Conservation (phyloP, 73 alveolate genomes). For the Paramecium octaurelia region DNA sequence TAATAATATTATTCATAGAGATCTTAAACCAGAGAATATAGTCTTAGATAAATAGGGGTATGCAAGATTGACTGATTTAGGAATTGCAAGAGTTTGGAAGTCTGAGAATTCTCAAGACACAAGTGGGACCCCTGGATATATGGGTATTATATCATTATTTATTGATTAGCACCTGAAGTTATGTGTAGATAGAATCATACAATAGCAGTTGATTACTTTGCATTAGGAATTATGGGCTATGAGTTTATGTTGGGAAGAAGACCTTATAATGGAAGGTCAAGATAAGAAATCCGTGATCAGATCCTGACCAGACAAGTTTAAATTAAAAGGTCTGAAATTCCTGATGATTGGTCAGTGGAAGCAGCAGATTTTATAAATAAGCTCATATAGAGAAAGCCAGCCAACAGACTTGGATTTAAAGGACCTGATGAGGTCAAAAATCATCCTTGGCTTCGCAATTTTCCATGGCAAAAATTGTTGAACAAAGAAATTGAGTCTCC, state of each 20-base stretch:
- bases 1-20: conserved; percentile 91
- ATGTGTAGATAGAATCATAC: conserved; percentile 68
- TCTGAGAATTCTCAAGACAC: conserved; percentile 92
- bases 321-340: conserved; percentile 78
- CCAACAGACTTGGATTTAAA: conserved; percentile 80
- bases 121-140: conserved; percentile 97
- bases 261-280: conserved; percentile 83
- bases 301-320: conserved; percentile 70
- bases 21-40: conserved; percentile 94
- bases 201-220: conserved; percentile 68
- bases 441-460: conserved; percentile 84
- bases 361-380: conserved; percentile 92
- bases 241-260: conserved; percentile 79
- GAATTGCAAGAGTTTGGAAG: conserved; percentile 84
- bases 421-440: conserved; percentile 83
- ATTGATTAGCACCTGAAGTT: conserved; percentile 69
- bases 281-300: conserved; percentile 76
- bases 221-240: conserved; percentile 73
- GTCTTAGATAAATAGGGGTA: conserved; percentile 87
- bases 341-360: conserved; percentile 92
- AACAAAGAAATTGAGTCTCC: conserved; percentile 85
- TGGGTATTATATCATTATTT: conserved; percentile 63
- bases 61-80: conserved; percentile 88
- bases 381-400: conserved; percentile 78
- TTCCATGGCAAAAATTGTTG: conserved; percentile 82